Evolutionary conservation across 1,139 yeast genomes (phyloP).

Genomic region (Pneumocystis oryctolagi): DNA sequence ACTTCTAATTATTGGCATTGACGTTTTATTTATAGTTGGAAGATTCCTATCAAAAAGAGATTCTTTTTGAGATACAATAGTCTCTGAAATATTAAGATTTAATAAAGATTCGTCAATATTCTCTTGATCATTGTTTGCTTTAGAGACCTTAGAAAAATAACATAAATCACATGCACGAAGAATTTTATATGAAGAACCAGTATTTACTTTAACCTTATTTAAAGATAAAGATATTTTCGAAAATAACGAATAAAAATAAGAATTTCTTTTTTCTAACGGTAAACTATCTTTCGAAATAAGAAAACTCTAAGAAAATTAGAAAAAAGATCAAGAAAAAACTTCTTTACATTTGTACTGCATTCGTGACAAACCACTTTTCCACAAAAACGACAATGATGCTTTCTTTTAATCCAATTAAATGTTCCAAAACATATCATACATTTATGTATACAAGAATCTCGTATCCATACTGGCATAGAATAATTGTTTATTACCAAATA

Average conservation of each 20-base stretch:
- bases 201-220: not conserved
- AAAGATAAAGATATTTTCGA: not conserved
- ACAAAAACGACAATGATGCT: conserved; percentile 9
- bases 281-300: not conserved
- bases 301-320: not conserved
- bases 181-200: not conserved
- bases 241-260: not conserved
- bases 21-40: not conserved
- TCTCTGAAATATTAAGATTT: not conserved
- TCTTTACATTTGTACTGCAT: conserved; percentile 4
- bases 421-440: conserved; percentile 3
- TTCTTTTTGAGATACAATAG: not conserved
- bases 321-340: not conserved
- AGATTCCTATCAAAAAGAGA: not conserved
- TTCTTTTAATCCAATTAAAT: conserved; percentile 4
- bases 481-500: conserved; percentile 3
- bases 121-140: not conserved
- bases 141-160: not conserved
- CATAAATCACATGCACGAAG: not conserved
- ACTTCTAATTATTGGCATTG: not conserved
- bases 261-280: not conserved
- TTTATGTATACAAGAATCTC: not conserved
- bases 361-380: conserved; percentile 4
- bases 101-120: not conserved
- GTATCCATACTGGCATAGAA: conserved; percentile 5